phyloP scores from a whole-genome alignment of 2,329 filamentous ascomycete species.

The Apiospora marii region DNA sequence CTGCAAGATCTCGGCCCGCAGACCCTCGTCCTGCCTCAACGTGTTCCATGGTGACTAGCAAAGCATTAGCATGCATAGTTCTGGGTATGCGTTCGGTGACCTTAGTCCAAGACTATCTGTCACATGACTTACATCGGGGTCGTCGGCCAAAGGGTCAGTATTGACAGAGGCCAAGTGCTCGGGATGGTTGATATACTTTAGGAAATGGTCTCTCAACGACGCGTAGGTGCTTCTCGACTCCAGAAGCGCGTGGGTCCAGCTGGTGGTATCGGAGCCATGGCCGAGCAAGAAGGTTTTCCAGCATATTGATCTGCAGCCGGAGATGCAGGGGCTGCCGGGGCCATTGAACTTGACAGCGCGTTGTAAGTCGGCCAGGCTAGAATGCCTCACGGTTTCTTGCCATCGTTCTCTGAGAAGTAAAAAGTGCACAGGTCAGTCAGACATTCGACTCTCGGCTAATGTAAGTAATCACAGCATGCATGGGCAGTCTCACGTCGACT shows the following conservation, averaged over 20 bases:
- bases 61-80: conserved; percentile 31
- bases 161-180: conserved; percentile 76
- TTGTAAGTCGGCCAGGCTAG: conserved; percentile 67
- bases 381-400: conserved; percentile 67
- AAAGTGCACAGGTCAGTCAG: conserved; percentile 32
- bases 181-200: conserved; percentile 85
- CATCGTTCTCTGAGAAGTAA: conserved; percentile 66
- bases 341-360: conserved; percentile 69
- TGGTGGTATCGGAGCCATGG: conserved; percentile 66
- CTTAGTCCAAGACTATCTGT: neutral
- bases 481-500: conserved; percentile 40
- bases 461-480: neutral
- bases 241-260: conserved; percentile 73
- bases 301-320: conserved; percentile 83
- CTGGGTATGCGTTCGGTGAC: conserved; percentile 22
- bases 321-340: conserved; percentile 67
- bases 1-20: conserved; percentile 89
- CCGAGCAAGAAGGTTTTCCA: conserved; percentile 94
- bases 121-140: conserved; percentile 58
- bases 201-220: conserved; percentile 74
- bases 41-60: conserved; percentile 88
- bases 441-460: conserved; percentile 11
- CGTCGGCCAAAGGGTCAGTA: conserved; percentile 86
- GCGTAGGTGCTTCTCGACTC: conserved; percentile 79
- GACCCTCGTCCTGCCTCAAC: conserved; percentile 82